A percentile compares a stretch with the other conserved stretches of the same genome.
These are phyloP conservation scores for Coemansia sp. DNA, from an alignment of 192 early-diverging fungal genomes.

Conservation along the genomic window DNA sequence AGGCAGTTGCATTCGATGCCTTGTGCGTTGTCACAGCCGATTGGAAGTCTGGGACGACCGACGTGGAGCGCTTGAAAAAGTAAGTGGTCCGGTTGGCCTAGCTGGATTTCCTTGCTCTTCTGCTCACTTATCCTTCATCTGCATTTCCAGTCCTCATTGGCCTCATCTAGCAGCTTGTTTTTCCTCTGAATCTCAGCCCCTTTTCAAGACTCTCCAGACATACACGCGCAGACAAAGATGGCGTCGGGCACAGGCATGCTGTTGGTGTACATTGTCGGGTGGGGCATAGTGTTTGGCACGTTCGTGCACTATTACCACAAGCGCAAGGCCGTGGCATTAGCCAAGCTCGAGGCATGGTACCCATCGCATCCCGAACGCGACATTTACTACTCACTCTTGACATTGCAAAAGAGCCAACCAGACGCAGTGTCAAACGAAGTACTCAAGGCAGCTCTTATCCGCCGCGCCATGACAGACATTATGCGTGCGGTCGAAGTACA, in stretches of 20 bases:
- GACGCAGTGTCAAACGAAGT: conserved; percentile 54
- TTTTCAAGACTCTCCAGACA: too few species aligned
- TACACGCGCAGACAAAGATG: too few species aligned
- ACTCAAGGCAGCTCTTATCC: conserved; percentile 70
- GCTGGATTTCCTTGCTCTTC: too few species aligned
- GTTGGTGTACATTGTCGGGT: conserved; percentile 49
- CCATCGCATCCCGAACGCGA: conserved; percentile 57
- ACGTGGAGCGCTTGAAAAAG: too few species aligned
- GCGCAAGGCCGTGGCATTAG: conserved; percentile 43
- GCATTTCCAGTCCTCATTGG: neutral
- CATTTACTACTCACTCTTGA: conserved; percentile 61
- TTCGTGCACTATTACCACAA: conserved; percentile 55
- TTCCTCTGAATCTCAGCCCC: neutral
- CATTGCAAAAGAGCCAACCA: conserved; percentile 48
- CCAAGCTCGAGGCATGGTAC: conserved; percentile 67
- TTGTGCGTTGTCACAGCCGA: too few species aligned
- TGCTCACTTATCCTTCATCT: conserved; percentile 1
- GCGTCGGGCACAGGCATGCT: conserved; percentile 50
- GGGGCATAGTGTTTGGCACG: conserved; percentile 53
- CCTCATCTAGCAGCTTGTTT: too few species aligned
- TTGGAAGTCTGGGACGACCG: too few species aligned
- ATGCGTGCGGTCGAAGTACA: conserved; percentile 67
- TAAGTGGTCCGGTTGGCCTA: too few species aligned
- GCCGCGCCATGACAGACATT: conserved; percentile 77
- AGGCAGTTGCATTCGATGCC: too few species aligned